These are phyloP conservation scores for Epichloe gansuensis DNA, from an alignment of 2,329 filamentous ascomycete genomes.

Conservation along the genomic window DNA sequence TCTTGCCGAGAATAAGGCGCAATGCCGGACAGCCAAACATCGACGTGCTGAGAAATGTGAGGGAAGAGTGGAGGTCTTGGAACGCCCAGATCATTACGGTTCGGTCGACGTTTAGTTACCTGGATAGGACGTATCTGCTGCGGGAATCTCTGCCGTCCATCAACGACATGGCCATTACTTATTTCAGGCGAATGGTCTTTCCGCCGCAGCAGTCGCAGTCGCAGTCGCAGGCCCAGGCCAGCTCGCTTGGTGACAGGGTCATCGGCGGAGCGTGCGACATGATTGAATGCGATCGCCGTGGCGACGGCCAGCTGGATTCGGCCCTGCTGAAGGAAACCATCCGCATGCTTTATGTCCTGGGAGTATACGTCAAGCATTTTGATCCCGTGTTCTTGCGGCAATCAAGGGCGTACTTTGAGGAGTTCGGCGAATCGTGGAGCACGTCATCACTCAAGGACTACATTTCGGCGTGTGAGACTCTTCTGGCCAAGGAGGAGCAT, in stretches of 20 bases:
- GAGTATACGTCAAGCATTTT: constrained; percentile 66
- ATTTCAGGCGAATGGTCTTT: constrained; percentile 56
- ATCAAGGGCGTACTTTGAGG: constrained; percentile 54
- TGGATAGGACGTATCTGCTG: constrained; percentile 81
- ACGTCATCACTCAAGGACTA: constrained; percentile 58
- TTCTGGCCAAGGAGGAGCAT: constrained; percentile 60
- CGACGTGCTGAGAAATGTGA: constrained; percentile 45
- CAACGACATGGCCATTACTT: constrained; percentile 64
- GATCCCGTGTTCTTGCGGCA: constrained; percentile 59
- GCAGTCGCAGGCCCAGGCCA: background rate
- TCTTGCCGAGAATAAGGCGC: constrained; percentile 43
- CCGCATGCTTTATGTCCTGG: constrained; percentile 72
- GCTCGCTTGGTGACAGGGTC: constrained; percentile 20
- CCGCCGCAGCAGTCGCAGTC: constrained; percentile 8
- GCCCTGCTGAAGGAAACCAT: constrained; percentile 61
- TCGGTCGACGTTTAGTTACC: constrained; percentile 82
- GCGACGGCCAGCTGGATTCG: constrained; percentile 43
- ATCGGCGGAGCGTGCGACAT: constrained; percentile 55
- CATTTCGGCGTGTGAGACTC: constrained; percentile 51
- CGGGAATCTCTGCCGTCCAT: constrained; percentile 58
- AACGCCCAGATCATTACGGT: constrained; percentile 58
- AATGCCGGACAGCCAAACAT: constrained; percentile 41
- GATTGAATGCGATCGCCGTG: constrained; percentile 56
- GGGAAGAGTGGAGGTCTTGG: constrained; percentile 62
- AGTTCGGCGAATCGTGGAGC: constrained; percentile 57